Evolutionary conservation across 192 early-diverging fungal genomes (phyloP).

Genomic region (Paraglomus brasilianum): DNA sequence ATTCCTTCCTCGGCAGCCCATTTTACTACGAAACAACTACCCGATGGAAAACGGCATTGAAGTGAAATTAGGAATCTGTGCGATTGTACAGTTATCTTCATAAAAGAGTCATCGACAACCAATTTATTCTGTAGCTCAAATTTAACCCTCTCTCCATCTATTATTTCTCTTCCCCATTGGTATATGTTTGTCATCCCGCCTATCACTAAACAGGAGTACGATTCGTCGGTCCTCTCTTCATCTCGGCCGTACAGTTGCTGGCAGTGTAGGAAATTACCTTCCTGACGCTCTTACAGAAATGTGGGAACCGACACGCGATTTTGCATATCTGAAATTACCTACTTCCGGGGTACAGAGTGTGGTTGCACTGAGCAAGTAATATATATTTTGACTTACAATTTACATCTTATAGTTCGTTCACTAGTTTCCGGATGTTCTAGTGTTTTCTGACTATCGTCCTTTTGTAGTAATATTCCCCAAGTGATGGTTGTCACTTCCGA

Average conservation of each 20-base stretch:
- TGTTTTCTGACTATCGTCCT: neutral
- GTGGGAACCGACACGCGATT: slow-evolving; percentile 94
- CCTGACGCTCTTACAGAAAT: slow-evolving; percentile 88
- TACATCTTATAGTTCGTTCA: neutral
- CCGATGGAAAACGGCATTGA: too few species aligned
- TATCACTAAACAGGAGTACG: slow-evolving; percentile 40
- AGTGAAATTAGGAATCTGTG: too few species aligned
- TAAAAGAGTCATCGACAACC: too few species aligned
- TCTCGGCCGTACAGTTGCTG: slow-evolving; percentile 66
- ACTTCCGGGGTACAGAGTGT: slow-evolving; percentile 70
- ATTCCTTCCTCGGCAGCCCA: too few species aligned
- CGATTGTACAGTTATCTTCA: too few species aligned
- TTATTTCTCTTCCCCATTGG: neutral
- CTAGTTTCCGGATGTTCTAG: neutral
- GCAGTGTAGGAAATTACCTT: slow-evolving; percentile 80
- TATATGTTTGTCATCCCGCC: neutral
- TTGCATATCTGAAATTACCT: slow-evolving; percentile 90
- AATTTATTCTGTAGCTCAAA: too few species aligned
- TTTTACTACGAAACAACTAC: too few species aligned
- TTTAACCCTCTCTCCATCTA: neutral
- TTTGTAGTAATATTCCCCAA: slow-evolving; percentile 63
- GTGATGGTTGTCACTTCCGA: slow-evolving; percentile 89
- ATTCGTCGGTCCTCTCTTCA: slow-evolving; percentile 60
- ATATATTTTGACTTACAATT: slow-evolving; percentile 9
- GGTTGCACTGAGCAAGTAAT: slow-evolving; percentile 68